Percentiles rank a stretch among this genome's conserved stretches.
These are phyloP conservation scores for Cadophora sp. DNA, from an alignment of 2,329 filamentous ascomycete species.

Conservation along the genomic window DNA sequence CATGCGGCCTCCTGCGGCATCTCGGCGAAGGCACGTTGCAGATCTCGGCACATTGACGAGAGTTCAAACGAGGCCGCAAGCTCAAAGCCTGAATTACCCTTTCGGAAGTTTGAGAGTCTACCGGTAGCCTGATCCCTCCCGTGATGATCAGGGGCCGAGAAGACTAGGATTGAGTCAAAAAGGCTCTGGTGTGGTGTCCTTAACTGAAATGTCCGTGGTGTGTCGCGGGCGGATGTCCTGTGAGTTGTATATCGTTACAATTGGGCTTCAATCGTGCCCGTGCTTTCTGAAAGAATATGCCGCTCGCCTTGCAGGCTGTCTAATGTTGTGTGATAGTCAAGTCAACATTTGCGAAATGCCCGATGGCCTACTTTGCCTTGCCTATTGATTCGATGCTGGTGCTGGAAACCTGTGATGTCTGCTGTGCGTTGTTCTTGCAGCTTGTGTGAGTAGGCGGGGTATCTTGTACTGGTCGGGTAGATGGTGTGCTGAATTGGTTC, in stretches of 20 bases:
- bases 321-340: not conserved
- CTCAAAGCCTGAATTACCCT: not conserved
- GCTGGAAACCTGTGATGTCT: too few relatives aligned
- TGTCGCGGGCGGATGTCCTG: slow-evolving; percentile 1
- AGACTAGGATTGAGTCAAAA: not conserved
- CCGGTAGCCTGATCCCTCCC: slow-evolving; percentile 13
- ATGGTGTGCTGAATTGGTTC: too few relatives aligned
- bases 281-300: not conserved
- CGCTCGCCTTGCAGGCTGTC: not conserved
- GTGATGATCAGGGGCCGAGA: not conserved
- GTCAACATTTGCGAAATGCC: not conserved
- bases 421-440: too few relatives aligned
- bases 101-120: slow-evolving; percentile 10
- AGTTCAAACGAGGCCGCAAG: not conserved
- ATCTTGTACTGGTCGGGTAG: too few relatives aligned
- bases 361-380: not conserved
- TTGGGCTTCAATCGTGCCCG: not conserved
- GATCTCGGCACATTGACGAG: not conserved
- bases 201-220: not conserved
- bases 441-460: too few relatives aligned
- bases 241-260: slow-evolving; percentile 1
- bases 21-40: not conserved
- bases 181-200: slow-evolving; percentile 8
- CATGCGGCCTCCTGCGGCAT: not conserved
- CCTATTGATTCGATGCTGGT: too few relatives aligned